phyloP scores from a whole-genome alignment of 805 yeast species.

The Nakazawaea siamensis region DNA sequence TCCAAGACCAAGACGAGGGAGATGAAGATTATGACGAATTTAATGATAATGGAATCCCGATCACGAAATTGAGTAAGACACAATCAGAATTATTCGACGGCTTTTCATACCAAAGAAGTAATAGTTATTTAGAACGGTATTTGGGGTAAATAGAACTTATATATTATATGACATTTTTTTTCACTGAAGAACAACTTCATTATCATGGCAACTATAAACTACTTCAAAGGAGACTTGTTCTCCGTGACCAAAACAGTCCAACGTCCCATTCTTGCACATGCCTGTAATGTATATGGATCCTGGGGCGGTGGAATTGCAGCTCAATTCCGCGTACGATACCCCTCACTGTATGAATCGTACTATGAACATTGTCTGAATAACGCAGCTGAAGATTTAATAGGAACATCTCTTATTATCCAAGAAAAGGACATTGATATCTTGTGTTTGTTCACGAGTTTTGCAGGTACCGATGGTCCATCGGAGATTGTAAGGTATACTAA shows the following conservation, averaged over 20 bases:
- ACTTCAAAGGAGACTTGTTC: slow-evolving; percentile 55
- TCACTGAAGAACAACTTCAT: background rate
- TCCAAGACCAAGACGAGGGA: slow-evolving; percentile 3
- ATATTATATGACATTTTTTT: background rate
- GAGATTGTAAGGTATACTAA: slow-evolving; percentile 46
- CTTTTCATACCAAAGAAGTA: slow-evolving; percentile 36
- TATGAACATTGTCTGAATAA: slow-evolving; percentile 28
- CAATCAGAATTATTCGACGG: slow-evolving; percentile 24
- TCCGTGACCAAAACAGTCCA: slow-evolving; percentile 16
- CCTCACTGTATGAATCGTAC: slow-evolving; percentile 47
- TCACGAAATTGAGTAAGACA: slow-evolving; percentile 5
- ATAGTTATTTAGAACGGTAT: slow-evolving; percentile 25
- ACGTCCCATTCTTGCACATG: slow-evolving; percentile 49
- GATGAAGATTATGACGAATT: slow-evolving; percentile 4
- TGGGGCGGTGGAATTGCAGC: slow-evolving; percentile 88
- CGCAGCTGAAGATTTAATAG: slow-evolving; percentile 26
- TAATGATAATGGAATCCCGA: slow-evolving; percentile 5
- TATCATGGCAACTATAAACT: slow-evolving; percentile 18
- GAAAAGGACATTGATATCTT: slow-evolving; percentile 33
- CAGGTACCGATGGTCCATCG: slow-evolving; percentile 37
- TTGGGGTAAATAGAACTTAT: background rate
- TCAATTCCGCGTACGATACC: slow-evolving; percentile 44
- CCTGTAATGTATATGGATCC: slow-evolving; percentile 69
- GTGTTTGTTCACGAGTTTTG: slow-evolving; percentile 66
- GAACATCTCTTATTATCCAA: slow-evolving; percentile 43